Evolutionary conservation across 208 protist genomes (phyloP).

Genomic region (Crithidia expoeki): DNA sequence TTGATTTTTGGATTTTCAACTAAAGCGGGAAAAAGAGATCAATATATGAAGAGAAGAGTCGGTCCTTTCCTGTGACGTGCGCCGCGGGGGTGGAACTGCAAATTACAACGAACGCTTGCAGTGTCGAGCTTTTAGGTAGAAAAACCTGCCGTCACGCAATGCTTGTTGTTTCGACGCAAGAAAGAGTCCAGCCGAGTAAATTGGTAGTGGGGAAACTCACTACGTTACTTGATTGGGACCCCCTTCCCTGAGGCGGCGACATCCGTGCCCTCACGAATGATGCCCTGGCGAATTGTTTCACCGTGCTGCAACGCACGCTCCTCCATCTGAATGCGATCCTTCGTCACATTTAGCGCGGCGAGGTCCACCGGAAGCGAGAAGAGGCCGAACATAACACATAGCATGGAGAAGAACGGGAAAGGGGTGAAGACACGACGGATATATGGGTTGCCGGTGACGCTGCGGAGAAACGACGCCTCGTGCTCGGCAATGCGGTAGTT

Average conservation of each 20-base stretch:
- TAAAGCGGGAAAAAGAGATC: too few species aligned
- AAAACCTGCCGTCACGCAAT: too few species aligned
- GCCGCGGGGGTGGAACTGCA: not conserved
- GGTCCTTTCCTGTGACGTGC: not conserved
- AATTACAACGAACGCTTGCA: not conserved
- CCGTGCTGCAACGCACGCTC: slow-evolving; percentile 23
- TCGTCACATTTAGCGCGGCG: slow-evolving; percentile 24
- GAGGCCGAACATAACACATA: slow-evolving; percentile 31
- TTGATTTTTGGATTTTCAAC: too few species aligned
- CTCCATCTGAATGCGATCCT: slow-evolving; percentile 31
- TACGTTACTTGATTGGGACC: slow-evolving; percentile 12
- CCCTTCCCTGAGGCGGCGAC: slow-evolving; percentile 1
- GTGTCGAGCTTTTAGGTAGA: too few species aligned
- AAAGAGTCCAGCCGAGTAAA: too few species aligned
- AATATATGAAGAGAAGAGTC: not conserved
- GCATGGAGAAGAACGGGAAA: slow-evolving; percentile 37
- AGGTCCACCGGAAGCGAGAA: slow-evolving; percentile 40
- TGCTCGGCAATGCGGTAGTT: slow-evolving; percentile 28
- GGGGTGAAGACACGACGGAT: slow-evolving; percentile 45
- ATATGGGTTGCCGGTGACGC: slow-evolving; percentile 38
- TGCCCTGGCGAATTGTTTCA: slow-evolving; percentile 16
- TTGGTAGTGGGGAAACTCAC: not conserved
- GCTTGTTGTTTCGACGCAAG: too few species aligned
- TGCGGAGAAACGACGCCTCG: slow-evolving; percentile 34
- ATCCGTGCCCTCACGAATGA: slow-evolving; percentile 15